phyloP scores from a whole-genome alignment of 441 rosid species.

The Breynia disticha region DNA sequence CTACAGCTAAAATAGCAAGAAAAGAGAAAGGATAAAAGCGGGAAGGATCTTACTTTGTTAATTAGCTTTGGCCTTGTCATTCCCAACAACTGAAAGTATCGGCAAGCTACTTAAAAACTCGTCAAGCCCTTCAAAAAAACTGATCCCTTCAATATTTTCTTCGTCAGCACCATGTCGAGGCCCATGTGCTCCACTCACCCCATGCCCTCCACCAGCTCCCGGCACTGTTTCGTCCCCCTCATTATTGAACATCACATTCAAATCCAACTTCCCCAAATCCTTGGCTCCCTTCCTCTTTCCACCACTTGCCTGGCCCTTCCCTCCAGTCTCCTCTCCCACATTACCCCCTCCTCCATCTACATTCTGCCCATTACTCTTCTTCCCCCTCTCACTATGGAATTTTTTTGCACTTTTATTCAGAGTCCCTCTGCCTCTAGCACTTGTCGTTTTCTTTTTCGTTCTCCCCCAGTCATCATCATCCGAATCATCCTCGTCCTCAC shows the following conservation, averaged over 20 bases:
- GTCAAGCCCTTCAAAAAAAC: slow-evolving; percentile 91
- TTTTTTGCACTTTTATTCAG: slow-evolving; percentile 30
- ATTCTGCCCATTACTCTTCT: slow-evolving; percentile 22
- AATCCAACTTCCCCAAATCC: slow-evolving; percentile 72
- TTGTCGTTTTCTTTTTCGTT: slow-evolving; percentile 31
- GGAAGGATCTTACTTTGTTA: slow-evolving; percentile 38
- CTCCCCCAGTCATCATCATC: slow-evolving; percentile 41
- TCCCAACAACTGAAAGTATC: slow-evolving; percentile 67
- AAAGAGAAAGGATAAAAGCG: too few species aligned
- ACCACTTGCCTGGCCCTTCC: slow-evolving; percentile 30
- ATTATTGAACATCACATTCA: slow-evolving; percentile 94
- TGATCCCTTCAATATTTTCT: slow-evolving; percentile 71
- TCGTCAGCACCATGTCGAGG: slow-evolving; percentile 38
- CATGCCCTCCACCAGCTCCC: slow-evolving; percentile 30
- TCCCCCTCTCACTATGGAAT: slow-evolving; percentile 26
- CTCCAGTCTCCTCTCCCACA: slow-evolving; percentile 15
- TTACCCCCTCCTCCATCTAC: slow-evolving; percentile 20
- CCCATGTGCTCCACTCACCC: slow-evolving; percentile 9
- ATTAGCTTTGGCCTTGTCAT: slow-evolving; percentile 77
- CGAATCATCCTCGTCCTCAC: slow-evolving; percentile 32
- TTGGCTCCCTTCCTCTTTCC: slow-evolving; percentile 49
- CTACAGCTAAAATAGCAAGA: slow-evolving; percentile 16
- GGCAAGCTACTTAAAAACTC: slow-evolving; percentile 92
- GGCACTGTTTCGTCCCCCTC: slow-evolving; percentile 67
- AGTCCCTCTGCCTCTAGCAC: slow-evolving; percentile 33